Evolutionary conservation across 495 filamentous ascomycete species (phyloP).

Genomic region (Penicillium paradoxum): DNA sequence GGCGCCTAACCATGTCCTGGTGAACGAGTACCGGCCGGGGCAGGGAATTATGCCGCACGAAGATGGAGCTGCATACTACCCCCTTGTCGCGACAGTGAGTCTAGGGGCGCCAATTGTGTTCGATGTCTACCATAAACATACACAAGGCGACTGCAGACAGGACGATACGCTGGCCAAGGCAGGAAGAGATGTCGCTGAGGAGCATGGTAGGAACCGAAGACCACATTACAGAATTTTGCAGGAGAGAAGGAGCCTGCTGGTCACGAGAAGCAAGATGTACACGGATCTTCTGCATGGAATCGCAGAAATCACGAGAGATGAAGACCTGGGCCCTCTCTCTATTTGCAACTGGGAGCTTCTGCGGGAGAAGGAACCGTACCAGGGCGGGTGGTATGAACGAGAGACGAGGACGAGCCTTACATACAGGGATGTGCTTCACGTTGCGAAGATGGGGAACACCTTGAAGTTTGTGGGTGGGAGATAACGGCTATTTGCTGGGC

Average conservation of each 20-base stretch:
- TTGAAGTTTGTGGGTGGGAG: conserved; percentile 53
- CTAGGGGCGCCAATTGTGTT: conserved; percentile 72
- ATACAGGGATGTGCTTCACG: conserved; percentile 87
- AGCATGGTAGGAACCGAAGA: background rate
- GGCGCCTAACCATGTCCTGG: conserved; percentile 81
- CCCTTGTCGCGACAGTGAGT: conserved; percentile 85
- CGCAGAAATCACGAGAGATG: conserved; percentile 54
- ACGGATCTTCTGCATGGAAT: conserved; percentile 74
- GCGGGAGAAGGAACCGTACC: conserved; percentile 53
- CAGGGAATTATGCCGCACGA: conserved; percentile 97
- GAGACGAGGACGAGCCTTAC: conserved; percentile 77
- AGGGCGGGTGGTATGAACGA: conserved; percentile 54
- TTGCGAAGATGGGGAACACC: conserved; percentile 68
- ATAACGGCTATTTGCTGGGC: conserved; percentile 10
- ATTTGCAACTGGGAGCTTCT: conserved; percentile 84
- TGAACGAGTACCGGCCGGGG: conserved; percentile 86
- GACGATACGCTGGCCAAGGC: background rate
- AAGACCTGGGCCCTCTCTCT: conserved; percentile 52
- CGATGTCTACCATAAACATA: conserved; percentile 65
- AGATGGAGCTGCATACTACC: conserved; percentile 81
- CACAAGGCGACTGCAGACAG: conserved; percentile 26
- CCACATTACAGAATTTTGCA: conserved; percentile 71
- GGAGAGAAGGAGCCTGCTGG: conserved; percentile 76
- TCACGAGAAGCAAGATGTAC: conserved; percentile 66
- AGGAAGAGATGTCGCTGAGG: conserved; percentile 24